Evolutionary conservation across 2,329 filamentous ascomycete species (phyloP).

Genomic region (Kalmusia sp.): DNA sequence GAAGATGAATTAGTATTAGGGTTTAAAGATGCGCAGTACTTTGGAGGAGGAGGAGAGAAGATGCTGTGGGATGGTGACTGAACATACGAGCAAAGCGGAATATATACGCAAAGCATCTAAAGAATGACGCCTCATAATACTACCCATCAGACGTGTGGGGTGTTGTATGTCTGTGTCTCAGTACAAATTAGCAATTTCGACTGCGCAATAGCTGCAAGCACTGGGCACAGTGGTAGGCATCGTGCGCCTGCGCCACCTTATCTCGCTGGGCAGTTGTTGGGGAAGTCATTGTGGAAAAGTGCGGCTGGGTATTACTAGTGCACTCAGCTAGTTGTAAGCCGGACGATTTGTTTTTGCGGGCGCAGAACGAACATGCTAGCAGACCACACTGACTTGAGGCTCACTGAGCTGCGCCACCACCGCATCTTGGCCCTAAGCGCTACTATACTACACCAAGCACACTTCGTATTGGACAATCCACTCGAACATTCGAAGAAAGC

Average conservation of each 20-base stretch:
- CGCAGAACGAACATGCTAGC: not conserved
- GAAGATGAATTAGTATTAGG: not conserved
- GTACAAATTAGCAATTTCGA: not conserved
- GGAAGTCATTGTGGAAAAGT: not conserved
- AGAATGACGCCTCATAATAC: not conserved
- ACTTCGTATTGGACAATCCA: not conserved
- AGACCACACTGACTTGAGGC: not conserved
- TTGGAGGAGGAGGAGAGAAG: not conserved
- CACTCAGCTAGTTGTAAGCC: not conserved
- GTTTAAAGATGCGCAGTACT: not conserved
- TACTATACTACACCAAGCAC: not conserved
- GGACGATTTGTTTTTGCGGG: not conserved
- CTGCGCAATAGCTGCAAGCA: not conserved
- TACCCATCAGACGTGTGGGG: not conserved
- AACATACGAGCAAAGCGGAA: not conserved
- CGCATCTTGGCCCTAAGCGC: not conserved
- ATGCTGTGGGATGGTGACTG: not conserved
- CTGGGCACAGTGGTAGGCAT: not conserved
- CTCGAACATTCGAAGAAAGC: not conserved
- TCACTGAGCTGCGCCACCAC: not conserved
- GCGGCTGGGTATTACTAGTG: not conserved
- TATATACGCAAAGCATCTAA: not conserved
- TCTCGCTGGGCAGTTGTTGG: not conserved
- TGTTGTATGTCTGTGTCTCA: conserved; percentile 1
- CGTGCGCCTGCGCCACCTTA: not conserved